Percentiles rank a stretch among this genome's conserved stretches.
These are phyloP conservation scores for Penicillium antarcticum DNA, from an alignment of 495 filamentous ascomycete species.

Conservation along the genomic window DNA sequence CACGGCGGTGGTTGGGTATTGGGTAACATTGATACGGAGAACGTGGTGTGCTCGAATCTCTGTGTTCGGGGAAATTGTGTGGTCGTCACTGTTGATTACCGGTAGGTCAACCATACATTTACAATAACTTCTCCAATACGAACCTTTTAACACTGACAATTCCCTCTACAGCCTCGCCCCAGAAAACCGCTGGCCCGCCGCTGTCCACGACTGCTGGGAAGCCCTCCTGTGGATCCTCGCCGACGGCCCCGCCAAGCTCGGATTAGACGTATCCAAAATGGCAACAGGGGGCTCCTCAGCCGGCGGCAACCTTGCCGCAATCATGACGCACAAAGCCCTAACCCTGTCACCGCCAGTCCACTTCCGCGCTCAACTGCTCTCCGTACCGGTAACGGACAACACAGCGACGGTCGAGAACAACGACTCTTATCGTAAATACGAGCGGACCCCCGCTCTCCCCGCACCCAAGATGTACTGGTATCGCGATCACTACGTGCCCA, in stretches of 20 bases:
- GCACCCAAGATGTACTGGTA: conserved; percentile 60
- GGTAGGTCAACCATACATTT: conserved; percentile 29
- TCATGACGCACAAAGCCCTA: conserved; percentile 53
- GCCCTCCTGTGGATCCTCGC: conserved; percentile 50
- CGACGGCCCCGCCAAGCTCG: conserved; percentile 34
- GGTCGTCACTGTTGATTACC: conserved; percentile 54
- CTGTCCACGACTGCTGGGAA: conserved; percentile 57
- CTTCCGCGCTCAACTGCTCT: conserved; percentile 51
- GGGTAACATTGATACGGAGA: conserved; percentile 57
- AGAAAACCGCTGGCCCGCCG: conserved; percentile 54
- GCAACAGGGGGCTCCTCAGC: conserved; percentile 56
- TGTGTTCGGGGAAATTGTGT: conserved; percentile 48
- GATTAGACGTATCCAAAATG: conserved; percentile 42
- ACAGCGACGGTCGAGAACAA: conserved; percentile 45
- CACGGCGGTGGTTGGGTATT: conserved; percentile 61
- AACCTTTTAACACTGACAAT: too few relatives aligned
- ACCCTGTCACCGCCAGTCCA: conserved; percentile 37
- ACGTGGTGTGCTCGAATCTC: conserved; percentile 54
- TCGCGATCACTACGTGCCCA: conserved; percentile 53
- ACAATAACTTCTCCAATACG: too few relatives aligned
- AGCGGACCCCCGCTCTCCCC: conserved; percentile 48
- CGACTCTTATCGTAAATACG: conserved; percentile 46
- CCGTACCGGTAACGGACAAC: conserved; percentile 58
- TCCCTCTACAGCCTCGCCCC: conserved; percentile 40
- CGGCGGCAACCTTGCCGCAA: conserved; percentile 52